A percentile compares a stretch with the other conserved stretches of the same genome.
Conservation (phyloP, 1,284 basidiomycete species). For the Boletellus deceptivus region DNA sequence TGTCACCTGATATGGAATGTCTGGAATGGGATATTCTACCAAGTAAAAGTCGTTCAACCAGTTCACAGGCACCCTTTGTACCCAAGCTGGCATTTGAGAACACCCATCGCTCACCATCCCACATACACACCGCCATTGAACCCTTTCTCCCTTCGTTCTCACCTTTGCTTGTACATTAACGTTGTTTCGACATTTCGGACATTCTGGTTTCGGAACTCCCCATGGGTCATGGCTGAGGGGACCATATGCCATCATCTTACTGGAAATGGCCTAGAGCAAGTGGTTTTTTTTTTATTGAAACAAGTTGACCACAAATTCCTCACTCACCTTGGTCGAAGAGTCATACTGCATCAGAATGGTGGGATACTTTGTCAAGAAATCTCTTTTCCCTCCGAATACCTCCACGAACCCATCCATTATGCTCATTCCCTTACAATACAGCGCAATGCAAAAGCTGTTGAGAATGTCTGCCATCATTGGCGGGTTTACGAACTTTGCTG, state of each 20-base stretch:
- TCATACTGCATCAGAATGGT: slow-evolving; percentile 1
- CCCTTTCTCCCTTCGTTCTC: background rate
- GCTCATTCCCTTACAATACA: background rate
- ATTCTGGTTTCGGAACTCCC: slow-evolving; percentile 1
- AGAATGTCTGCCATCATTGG: background rate
- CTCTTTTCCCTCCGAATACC: background rate
- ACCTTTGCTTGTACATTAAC: background rate
- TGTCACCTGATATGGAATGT: too few species aligned
- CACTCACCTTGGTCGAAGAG: background rate
- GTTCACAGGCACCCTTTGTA: background rate
- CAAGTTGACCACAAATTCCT: too few species aligned
- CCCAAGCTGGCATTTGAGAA: background rate
- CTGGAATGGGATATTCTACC: too few species aligned
- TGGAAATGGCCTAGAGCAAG: background rate
- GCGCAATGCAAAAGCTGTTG: background rate
- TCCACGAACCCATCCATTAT: background rate
- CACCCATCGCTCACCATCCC: background rate
- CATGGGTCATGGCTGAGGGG: slow-evolving; percentile 1
- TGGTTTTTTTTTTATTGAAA: background rate
- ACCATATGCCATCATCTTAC: background rate
- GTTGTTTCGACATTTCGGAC: background rate
- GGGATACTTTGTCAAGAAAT: background rate
- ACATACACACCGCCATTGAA: background rate
- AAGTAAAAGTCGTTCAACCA: too few species aligned
- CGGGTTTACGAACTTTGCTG: background rate